A percentile compares a stretch with the other conserved stretches of the same genome.
phyloP scores from a whole-genome alignment of 2,329 filamentous ascomycete genomes.

The Paecilomyces variotii region DNA sequence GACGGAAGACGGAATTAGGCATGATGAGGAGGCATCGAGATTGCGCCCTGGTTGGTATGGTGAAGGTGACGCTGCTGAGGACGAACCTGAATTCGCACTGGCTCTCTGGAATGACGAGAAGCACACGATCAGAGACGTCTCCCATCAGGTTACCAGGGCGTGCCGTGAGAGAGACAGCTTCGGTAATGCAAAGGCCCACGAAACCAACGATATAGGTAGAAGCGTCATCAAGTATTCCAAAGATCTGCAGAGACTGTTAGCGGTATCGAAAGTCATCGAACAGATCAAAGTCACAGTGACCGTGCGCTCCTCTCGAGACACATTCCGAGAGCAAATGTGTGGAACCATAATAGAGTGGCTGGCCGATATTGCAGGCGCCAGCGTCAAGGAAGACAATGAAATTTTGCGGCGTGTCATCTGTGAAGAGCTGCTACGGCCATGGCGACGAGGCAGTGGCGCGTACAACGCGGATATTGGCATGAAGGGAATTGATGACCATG shows the following conservation, averaged over 20 bases:
- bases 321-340: constrained; percentile 97
- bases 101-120: constrained; percentile 98
- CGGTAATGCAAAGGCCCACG: constrained; percentile 68
- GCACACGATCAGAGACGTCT: constrained; percentile 86
- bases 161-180: constrained; percentile 65
- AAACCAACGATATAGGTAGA: constrained; percentile 81
- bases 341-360: constrained; percentile 97
- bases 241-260: constrained; percentile 64
- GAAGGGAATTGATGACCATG: constrained; percentile 75
- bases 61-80: constrained; percentile 51
- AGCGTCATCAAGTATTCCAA: constrained; percentile 71
- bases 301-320: constrained; percentile 85
- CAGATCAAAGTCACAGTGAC: constrained; percentile 95
- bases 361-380: constrained; percentile 82
- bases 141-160: constrained; percentile 80
- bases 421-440: constrained; percentile 81
- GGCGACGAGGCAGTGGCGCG: constrained; percentile 77
- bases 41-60: constrained; percentile 68
- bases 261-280: constrained; percentile 78
- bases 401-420: constrained; percentile 77
- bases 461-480: constrained; percentile 70
- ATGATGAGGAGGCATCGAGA: constrained; percentile 74
- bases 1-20: constrained; percentile 67
- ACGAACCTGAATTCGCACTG: constrained; percentile 69
- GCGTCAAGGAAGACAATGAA: constrained; percentile 68